Evolutionary conservation across 352 stramenopile genomes (phyloP), one percentile per base, ranked within the genome.

Genomic region (Pythium biforme): DNA sequence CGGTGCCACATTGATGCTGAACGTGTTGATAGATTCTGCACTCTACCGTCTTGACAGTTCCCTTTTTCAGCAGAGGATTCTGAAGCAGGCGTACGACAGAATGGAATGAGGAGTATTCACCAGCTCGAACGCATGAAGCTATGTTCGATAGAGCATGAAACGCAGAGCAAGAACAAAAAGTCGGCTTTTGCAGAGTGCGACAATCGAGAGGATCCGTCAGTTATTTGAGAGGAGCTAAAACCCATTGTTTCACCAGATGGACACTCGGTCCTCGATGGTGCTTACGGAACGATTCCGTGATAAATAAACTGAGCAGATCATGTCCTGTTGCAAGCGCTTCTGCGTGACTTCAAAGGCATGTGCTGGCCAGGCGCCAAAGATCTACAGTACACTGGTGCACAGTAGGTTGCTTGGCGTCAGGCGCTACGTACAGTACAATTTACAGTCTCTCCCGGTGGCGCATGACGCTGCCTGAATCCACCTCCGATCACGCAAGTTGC

Each of bases 401-500:
- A 37, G 8, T 15, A 4, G 31, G 31, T 37, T 11, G 31, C 31
- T 11, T 37, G 31, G 31, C 31, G 14, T 37, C 31, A 37, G 31
- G 31, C 3, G 31, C 37, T 22, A 47, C 49, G 11, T 46, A 45
- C 27, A n/a, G 29, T 45, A 55, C 31, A 43, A 27, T 40, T 19
- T 4, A 55, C 48, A 25, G 26, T 19, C 4, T 56, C 50, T 17
- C 11, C n/a, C 25, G 23, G 37, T 58, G 33, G 39, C 52, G 52
- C 34, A 48, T 48, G 51, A 48, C 19, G n/a, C 29, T 37, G 6
- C 14, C 39, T 20, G 54, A 25, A 61, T 51, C 41, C 54, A 61
- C 23, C 54, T 51, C 40, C 54, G 54, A 50, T 61, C 54, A 61
- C 54, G 41, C 54, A 51, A 26, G 54, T 61, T 61, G 54, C 54